Percentiles rank a stretch among this genome's conserved stretches.
phyloP scores from a whole-genome alignment of 805 yeast genomes.

The Zygosaccharomyces lentus region DNA sequence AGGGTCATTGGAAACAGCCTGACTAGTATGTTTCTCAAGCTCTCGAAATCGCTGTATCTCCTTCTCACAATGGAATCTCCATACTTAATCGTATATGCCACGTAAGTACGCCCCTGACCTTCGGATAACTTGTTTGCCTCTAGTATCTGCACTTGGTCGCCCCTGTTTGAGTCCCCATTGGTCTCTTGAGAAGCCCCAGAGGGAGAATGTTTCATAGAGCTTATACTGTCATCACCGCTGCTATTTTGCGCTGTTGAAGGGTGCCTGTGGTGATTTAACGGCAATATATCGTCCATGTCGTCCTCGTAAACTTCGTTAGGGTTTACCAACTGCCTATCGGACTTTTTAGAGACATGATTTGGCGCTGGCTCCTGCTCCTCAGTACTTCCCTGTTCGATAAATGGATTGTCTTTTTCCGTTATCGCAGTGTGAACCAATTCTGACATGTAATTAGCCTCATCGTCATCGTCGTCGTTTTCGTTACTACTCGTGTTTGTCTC shows the following conservation, averaged over 20 bases:
- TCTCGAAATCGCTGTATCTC: conserved; percentile 89
- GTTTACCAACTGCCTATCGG: conserved; percentile 7
- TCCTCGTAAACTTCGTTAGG: conserved; percentile 30
- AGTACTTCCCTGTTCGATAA: conserved; percentile 14
- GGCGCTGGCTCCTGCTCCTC: background rate
- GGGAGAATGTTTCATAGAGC: conserved; percentile 20
- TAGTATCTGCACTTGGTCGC: conserved; percentile 21
- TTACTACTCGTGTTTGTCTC: background rate
- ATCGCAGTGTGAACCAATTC: conserved; percentile 28
- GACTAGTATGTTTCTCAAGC: conserved; percentile 62
- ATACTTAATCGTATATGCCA: conserved; percentile 72
- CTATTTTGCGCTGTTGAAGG: conserved; percentile 11
- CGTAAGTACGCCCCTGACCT: conserved; percentile 36
- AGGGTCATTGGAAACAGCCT: conserved; percentile 75
- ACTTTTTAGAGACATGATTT: background rate
- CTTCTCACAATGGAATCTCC: conserved; percentile 57
- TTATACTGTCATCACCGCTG: conserved; percentile 18
- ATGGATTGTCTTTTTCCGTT: conserved; percentile 31
- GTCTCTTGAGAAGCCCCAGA: conserved; percentile 19
- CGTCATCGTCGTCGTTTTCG: background rate
- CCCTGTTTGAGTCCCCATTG: conserved; percentile 12
- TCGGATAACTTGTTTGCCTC: conserved; percentile 33
- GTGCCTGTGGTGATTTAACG: conserved; percentile 5
- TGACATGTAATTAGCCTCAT: conserved; percentile 1
- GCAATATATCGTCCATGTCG: conserved; percentile 22